Evolutionary conservation across 306 rosid species (phyloP), one percentile per base, ranked within the genome.

Genomic region (Albizia julibrissin): DNA sequence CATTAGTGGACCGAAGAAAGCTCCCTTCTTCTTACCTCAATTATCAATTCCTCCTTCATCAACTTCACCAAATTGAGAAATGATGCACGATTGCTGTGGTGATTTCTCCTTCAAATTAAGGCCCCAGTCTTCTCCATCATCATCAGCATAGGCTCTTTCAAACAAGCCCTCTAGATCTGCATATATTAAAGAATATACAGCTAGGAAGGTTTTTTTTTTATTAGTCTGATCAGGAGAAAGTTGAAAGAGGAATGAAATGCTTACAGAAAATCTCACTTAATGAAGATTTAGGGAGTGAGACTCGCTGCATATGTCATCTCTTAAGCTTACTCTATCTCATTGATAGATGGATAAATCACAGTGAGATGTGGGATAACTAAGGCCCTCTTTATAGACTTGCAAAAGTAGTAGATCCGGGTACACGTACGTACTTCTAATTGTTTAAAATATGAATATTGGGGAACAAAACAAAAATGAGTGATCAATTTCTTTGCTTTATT

Each of bases 1-100:
- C 86, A 84, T 90, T 87, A 87, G 81, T 94, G 98, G 94, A 92
- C 97, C 19, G 84, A 94, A 91, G 96, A 92, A 90, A 92, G 98
- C 98, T 94, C 98, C 86, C 96, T 88, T 75, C 31, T 27, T 13
- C 7, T 52, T 18, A 19, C 59, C 59, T 52, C 59, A 52, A 18
- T 19, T 5, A 18, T 18, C 22, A 52, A 52, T 18, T 19, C 59
- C 59, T 19, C 10, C 24, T 52, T 52, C 58, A 5, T 50, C 22
- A 14, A 1, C 21, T 49, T 49, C 21, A 2, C 54, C 2, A 19
- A 3, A 49, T 49, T 6, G 4, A 47, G 54, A 47, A 13, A 47
- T 15, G 2, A 47, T 15, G 19, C 21, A 49, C 4, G 54, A 49
- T 16, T 15, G 6, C 22, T 10, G 2, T 6, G 21, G 54, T 6